Conservation (phyloP, 1,139 yeast species). For the Suhomyces bolitotheri region DNA sequence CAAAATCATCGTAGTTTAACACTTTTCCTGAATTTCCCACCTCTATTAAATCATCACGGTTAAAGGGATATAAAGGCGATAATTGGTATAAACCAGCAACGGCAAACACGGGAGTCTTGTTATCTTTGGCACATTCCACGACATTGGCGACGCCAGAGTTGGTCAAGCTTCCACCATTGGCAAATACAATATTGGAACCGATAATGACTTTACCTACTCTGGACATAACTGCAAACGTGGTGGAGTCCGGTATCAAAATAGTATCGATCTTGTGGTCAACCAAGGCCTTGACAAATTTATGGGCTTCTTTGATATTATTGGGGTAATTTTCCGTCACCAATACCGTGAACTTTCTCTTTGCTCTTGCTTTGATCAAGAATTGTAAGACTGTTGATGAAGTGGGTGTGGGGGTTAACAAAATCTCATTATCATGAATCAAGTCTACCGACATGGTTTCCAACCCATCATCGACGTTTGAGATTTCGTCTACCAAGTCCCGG, state of each 20-base stretch:
- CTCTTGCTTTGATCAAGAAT: conserved; percentile 81
- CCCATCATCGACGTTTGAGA: conserved; percentile 84
- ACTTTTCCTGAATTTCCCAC: conserved; percentile 93
- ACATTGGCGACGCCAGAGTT: conserved; percentile 90
- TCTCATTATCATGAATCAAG: conserved; percentile 91
- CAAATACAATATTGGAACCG: conserved; percentile 89
- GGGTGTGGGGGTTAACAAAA: conserved; percentile 90
- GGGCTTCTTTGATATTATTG: conserved; percentile 74
- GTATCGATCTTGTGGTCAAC: conserved; percentile 88
- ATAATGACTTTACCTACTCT: conserved; percentile 94
- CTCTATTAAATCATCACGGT: conserved; percentile 82
- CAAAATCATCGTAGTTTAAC: conserved; percentile 65
- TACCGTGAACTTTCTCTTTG: conserved; percentile 89
- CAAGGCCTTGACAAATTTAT: conserved; percentile 73
- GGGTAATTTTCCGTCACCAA: conserved; percentile 92
- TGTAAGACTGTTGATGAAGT: conserved; percentile 86
- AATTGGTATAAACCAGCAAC: conserved; percentile 93
- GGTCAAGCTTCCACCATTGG: conserved; percentile 93
- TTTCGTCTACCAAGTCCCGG: conserved; percentile 89
- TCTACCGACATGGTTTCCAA: conserved; percentile 89
- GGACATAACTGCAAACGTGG: conserved; percentile 94
- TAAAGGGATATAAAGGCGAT: conserved; percentile 92
- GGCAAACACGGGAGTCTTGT: conserved; percentile 91
- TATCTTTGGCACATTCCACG: conserved; percentile 94
- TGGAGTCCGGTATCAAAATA: conserved; percentile 87